These are phyloP conservation scores for Ogataea polymorpha DNA, from an alignment of 805 yeast genomes.

Conservation along the genomic window DNA sequence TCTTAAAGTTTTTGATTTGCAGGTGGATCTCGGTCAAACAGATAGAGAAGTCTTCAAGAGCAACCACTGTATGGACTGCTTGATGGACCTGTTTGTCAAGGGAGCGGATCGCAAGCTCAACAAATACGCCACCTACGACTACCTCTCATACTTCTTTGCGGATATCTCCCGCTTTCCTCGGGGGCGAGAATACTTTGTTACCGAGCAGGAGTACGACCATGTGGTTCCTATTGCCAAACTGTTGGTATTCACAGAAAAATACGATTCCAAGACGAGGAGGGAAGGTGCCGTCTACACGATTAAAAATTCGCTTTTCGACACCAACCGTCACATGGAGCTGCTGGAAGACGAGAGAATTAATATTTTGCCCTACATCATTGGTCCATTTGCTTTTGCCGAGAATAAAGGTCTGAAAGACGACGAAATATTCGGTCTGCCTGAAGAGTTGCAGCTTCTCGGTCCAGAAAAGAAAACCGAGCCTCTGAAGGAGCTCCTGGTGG, in stretches of 20 bases:
- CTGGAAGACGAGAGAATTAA: constrained; percentile 63
- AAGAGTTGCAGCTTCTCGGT: constrained; percentile 76
- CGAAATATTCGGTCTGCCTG: constrained; percentile 84
- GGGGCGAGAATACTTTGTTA: constrained; percentile 77
- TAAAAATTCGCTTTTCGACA: constrained; percentile 83
- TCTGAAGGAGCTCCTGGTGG: constrained; percentile 55
- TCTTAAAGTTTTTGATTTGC: constrained; percentile 45
- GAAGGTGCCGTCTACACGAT: constrained; percentile 92
- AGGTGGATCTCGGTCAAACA: constrained; percentile 31
- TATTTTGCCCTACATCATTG: constrained; percentile 72
- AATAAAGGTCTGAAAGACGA: constrained; percentile 64
- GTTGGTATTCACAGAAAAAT: constrained; percentile 77
- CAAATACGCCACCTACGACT: constrained; percentile 73
- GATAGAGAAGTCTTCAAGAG: constrained; percentile 55
- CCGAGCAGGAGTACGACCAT: constrained; percentile 67
- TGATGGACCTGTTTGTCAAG: constrained; percentile 86
- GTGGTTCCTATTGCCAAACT: constrained; percentile 81
- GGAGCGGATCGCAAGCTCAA: constrained; percentile 74
- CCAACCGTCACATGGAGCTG: constrained; percentile 59
- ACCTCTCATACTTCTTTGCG: constrained; percentile 83
- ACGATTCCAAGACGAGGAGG: constrained; percentile 74
- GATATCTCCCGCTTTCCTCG: constrained; percentile 74
- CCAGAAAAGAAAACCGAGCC: constrained; percentile 79
- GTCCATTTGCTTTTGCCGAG: constrained; percentile 73
- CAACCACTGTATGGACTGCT: constrained; percentile 62